Conservation (phyloP, 202 grass and related monocot species). For the Setaria italica region DNA sequence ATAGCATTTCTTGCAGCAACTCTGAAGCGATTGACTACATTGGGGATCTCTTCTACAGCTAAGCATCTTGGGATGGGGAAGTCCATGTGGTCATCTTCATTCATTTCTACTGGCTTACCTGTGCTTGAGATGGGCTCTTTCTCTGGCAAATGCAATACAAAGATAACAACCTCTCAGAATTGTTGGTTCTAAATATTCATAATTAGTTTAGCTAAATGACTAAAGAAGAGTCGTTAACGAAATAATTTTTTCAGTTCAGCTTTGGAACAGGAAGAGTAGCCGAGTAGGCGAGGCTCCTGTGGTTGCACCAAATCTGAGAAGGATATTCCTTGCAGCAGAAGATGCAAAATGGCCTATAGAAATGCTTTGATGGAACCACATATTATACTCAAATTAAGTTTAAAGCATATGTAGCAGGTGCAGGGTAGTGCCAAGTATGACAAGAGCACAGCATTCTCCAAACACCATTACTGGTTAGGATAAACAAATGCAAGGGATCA, state of each 20-base stretch:
- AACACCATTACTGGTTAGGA: not conserved
- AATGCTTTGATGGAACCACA: not conserved
- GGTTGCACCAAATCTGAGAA: constrained; percentile 31
- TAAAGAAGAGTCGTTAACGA: not conserved
- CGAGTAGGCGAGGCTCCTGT: not conserved
- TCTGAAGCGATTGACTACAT: constrained; percentile 63
- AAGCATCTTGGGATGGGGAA: constrained; percentile 57
- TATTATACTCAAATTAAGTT: not conserved
- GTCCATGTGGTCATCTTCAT: constrained; percentile 37
- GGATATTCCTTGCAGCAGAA: constrained; percentile 2
- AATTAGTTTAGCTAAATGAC: not conserved
- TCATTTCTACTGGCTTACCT: constrained; percentile 50
- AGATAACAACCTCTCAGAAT: not conserved
- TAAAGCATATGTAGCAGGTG: not conserved
- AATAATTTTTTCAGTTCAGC: not conserved
- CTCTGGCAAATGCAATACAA: constrained; percentile 43
- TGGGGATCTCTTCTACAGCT: constrained; percentile 63
- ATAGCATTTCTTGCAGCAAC: constrained; percentile 61
- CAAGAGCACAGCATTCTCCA: not conserved
- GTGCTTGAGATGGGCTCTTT: constrained; percentile 64
- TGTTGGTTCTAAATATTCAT: not conserved
- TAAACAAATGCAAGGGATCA: not conserved
- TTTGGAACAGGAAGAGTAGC: not conserved
- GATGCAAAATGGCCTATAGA: not conserved
- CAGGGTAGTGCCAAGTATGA: not conserved